Evolutionary conservation across 2,329 filamentous ascomycete species (phyloP).

Genomic region (Zasmidium cellare): DNA sequence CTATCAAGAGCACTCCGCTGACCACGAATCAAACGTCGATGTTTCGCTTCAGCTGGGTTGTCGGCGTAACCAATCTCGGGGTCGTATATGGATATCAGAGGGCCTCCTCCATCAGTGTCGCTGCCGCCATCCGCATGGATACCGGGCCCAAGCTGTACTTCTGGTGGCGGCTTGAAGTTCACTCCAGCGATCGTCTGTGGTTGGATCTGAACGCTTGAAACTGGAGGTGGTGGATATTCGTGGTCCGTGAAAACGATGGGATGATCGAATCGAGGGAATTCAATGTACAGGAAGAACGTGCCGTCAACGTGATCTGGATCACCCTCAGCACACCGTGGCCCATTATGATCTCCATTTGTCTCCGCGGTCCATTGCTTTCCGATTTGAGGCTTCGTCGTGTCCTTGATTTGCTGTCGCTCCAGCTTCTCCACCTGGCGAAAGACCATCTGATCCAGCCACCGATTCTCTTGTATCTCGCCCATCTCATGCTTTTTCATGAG

Average conservation of each 20-base stretch:
- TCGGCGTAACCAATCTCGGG: conserved; percentile 86
- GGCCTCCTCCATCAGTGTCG: conserved; percentile 57
- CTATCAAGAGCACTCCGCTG: conserved; percentile 90
- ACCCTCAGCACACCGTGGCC: conserved; percentile 36
- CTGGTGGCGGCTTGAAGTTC: conserved; percentile 75
- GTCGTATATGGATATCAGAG: conserved; percentile 84
- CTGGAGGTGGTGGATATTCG: conserved; percentile 82
- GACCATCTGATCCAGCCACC: conserved; percentile 94
- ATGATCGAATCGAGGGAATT: conserved; percentile 93
- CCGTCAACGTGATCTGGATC: conserved; percentile 53
- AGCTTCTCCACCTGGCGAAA: conserved; percentile 84
- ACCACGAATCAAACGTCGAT: conserved; percentile 85
- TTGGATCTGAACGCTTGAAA: conserved; percentile 63
- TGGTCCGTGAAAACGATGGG: conserved; percentile 93
- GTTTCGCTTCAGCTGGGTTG: conserved; percentile 94
- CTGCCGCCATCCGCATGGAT: conserved; percentile 67
- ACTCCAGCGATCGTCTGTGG: conserved; percentile 66
- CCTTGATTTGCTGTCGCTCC: conserved; percentile 41
- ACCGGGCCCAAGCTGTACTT: conserved; percentile 86
- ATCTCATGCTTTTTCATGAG: conserved; percentile 98
- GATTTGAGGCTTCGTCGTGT: conserved; percentile 30
- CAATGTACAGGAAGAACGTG: conserved; percentile 81
- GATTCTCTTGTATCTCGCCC: conserved; percentile 88
- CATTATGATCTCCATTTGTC: conserved; percentile 9
- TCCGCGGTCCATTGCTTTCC: conserved; percentile 4